Base-by-base conservation (phyloP, 371 early-diverging fungal genomes). In the Actinomortierella ambigua region DNA sequence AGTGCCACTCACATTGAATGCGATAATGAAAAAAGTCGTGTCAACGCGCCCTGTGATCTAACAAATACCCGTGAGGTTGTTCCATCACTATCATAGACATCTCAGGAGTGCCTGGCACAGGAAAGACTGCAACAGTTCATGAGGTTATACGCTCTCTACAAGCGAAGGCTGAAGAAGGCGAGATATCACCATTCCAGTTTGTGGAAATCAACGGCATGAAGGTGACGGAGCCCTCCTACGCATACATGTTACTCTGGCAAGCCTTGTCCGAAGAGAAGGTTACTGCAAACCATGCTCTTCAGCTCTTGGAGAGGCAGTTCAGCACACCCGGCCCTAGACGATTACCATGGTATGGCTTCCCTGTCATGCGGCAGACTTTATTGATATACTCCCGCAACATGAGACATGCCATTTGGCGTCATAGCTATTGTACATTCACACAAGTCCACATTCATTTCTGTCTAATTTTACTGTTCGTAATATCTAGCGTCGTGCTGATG, bases 101-200 rank as follows among this genome's bases (percentile, higher is more conserved):
- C 17, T 93, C 96, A n/a, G 97, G 98, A 3, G 95, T 97, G 0
- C 97, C 98, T 0, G 99, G 99, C 1, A 98, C 99, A 3, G 99
- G 99, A 43, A 99, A 99, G 77, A 99, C 99, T 0, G 98, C 97
- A 0, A 97, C 98, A 0, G 93, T 98, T 0, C 82, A 88, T 17
- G 91, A 91, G 69, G 95, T 94, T 0, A 87, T 99, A 27, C 82
- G 89, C 9, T 79, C 88, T 27, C 80, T 96, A 42, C 84, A 90
- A 48, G 81, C 85, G 9, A 84, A 86, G 43, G 86, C 85, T n/a
- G 90, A 88, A 23, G 79, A 83, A 40, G 84, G 84, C 54, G 82
- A 86, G 20, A 55, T 94, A 15, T 77, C 85, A 0, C 78, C 81
- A 0, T 97, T 97, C 62, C 82, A 92, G 55, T 95, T 90, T 81